Evolutionary conservation across 148 eudicot genomes (phyloP).

Genomic region (Persicaria tinctoria): DNA sequence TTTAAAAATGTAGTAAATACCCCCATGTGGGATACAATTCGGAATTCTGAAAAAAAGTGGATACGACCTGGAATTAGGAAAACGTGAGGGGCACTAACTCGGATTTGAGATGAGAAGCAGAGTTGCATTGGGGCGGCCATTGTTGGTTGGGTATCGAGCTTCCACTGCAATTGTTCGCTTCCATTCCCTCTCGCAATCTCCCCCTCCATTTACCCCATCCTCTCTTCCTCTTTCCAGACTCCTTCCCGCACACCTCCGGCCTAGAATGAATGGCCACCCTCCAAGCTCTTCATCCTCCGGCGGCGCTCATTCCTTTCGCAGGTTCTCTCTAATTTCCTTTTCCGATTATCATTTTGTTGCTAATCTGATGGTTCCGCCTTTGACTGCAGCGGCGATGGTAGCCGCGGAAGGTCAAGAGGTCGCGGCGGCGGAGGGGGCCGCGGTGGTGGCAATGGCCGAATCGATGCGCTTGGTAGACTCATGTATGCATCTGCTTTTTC

Average conservation of each 20-base stretch:
- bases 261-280: not conserved
- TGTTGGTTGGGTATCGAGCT: not conserved
- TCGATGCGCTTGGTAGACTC: slow-evolving; percentile 82
- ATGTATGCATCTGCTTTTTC: slow-evolving; percentile 35
- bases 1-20: too few species aligned
- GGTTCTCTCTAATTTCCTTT: slow-evolving; percentile 19
- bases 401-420: slow-evolving; percentile 53
- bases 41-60: too few species aligned
- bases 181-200: not conserved
- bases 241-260: not conserved
- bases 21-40: too few species aligned
- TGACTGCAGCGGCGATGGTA: slow-evolving; percentile 23
- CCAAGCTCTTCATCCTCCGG: slow-evolving; percentile 25
- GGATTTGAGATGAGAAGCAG: too few species aligned
- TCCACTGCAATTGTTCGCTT: not conserved
- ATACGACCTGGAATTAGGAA: too few species aligned
- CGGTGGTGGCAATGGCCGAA: slow-evolving; percentile 40
- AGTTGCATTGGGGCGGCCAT: too few species aligned
- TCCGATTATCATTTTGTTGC: not conserved
- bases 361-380: not conserved
- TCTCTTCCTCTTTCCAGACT: slow-evolving; percentile 8
- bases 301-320: slow-evolving; percentile 17
- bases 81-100: too few species aligned
- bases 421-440: slow-evolving; percentile 43
- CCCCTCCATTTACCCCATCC: not conserved